A percentile compares a stretch with the other conserved stretches of the same genome.
phyloP scores from a whole-genome alignment of 1,139 yeast species.

The Candida pseudoviswanathii region DNA sequence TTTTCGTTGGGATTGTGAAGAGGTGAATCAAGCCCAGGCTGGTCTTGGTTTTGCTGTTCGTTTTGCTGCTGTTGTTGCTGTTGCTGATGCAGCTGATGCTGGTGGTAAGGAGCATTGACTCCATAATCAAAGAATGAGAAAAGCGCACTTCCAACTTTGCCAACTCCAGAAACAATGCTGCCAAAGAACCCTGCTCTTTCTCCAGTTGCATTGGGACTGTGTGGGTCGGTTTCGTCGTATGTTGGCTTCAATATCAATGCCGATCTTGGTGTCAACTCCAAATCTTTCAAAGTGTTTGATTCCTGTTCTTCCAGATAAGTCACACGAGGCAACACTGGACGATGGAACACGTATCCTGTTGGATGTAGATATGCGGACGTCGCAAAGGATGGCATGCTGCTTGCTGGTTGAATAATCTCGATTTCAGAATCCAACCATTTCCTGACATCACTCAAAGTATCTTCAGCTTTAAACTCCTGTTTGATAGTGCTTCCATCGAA shows the following conservation, averaged over 20 bases:
- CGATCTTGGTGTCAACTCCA: constrained; percentile 65
- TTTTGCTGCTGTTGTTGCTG: constrained; percentile 3
- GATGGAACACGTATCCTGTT: constrained; percentile 39
- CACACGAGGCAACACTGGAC: constrained; percentile 38
- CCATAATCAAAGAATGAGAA: constrained; percentile 49
- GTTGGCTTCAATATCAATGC: constrained; percentile 65
- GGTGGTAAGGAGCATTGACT: constrained; percentile 20
- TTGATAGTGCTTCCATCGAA: constrained; percentile 56
- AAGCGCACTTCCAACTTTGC: constrained; percentile 31
- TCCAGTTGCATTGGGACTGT: constrained; percentile 17
- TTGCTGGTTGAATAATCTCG: constrained; percentile 26
- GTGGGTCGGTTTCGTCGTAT: constrained; percentile 28
- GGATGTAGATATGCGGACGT: constrained; percentile 35
- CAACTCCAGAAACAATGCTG: constrained; percentile 18
- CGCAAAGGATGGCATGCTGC: constrained; percentile 41
- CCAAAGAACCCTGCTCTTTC: constrained; percentile 20
- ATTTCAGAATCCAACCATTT: constrained; percentile 59
- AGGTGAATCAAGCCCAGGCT: not conserved
- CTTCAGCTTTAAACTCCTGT: constrained; percentile 41
- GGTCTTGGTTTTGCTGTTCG: not conserved
- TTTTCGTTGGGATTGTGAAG: not conserved
- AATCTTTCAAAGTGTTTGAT: constrained; percentile 42
- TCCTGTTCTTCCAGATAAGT: constrained; percentile 56
- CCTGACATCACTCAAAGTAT: constrained; percentile 57
- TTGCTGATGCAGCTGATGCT: constrained; percentile 1